These are phyloP conservation scores for Cucumis cinereus DNA, from an alignment of 306 rosid genomes.

Conservation along the genomic window DNA sequence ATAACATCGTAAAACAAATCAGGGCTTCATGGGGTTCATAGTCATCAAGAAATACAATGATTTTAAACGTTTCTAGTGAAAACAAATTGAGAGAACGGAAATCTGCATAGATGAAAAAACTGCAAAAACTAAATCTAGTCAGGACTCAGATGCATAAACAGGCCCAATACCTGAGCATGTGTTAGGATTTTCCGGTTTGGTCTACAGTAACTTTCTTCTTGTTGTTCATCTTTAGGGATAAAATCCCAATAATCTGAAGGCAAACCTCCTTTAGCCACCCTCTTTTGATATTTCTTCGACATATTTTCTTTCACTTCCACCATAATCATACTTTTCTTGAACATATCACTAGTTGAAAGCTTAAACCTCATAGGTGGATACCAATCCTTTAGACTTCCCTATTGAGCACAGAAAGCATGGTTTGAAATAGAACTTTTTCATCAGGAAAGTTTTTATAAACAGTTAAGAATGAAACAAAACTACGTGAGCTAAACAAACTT, in stretches of 20 bases:
- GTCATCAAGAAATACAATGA: background rate
- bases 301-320: conserved; percentile 46
- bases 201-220: conserved; percentile 36
- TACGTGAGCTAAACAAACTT: conserved; percentile 28
- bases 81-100: background rate
- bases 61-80: background rate
- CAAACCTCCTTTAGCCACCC: conserved; percentile 21
- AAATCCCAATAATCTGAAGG: conserved; percentile 80
- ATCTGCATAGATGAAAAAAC: background rate
- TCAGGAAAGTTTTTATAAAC: background rate
- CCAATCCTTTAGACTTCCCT: conserved; percentile 46
- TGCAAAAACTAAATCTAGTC: background rate
- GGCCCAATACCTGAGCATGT: conserved; percentile 45
- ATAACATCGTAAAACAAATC: background rate
- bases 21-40: background rate
- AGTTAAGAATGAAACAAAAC: background rate
- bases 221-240: conserved; percentile 48
- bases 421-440: conserved; percentile 9
- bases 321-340: conserved; percentile 47
- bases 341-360: conserved; percentile 58
- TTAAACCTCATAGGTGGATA: conserved; percentile 67
- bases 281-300: conserved; percentile 21
- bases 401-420: conserved; percentile 15
- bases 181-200: conserved; percentile 58
- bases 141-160: background rate